A percentile compares a stretch with the other conserved stretches of the same genome.
phyloP scores from a whole-genome alignment of 2,329 filamentous ascomycete species.

The Colletotrichum neosansevieriae region DNA sequence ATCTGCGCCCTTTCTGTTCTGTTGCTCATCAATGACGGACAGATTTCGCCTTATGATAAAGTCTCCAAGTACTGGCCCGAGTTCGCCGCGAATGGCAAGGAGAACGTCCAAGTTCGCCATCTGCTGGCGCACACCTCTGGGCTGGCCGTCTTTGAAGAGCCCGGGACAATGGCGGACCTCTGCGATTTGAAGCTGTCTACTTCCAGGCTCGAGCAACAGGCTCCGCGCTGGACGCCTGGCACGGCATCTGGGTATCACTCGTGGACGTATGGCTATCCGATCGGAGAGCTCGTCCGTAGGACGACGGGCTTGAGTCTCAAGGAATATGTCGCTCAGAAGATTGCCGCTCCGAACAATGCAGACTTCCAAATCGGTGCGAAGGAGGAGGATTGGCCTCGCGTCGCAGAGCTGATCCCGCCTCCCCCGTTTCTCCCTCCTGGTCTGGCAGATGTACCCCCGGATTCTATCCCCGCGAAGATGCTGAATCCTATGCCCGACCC shows the following conservation, averaged over 20 bases:
- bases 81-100: conserved; percentile 56
- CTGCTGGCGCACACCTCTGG: conserved; percentile 55
- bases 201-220: conserved; percentile 53
- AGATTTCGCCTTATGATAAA: conserved; percentile 51
- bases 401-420: conserved; percentile 51
- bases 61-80: conserved; percentile 61
- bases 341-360: conserved; percentile 55
- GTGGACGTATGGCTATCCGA: conserved; percentile 53
- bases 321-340: conserved; percentile 53
- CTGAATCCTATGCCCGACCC: conserved; percentile 44
- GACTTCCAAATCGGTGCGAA: conserved; percentile 60
- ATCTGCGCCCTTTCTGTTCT: conserved; percentile 52
- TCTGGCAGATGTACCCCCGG: conserved; percentile 39
- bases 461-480: conserved; percentile 46
- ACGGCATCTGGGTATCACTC: conserved; percentile 57
- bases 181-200: conserved; percentile 48
- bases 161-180: conserved; percentile 49
- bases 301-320: conserved; percentile 54
- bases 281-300: conserved; percentile 58
- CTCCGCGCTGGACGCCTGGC: conserved; percentile 59
- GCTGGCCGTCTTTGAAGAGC: conserved; percentile 49
- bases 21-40: conserved; percentile 54
- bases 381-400: conserved; percentile 56
- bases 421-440: background rate
- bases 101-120: conserved; percentile 54